These are phyloP conservation scores for Eucalyptus leucophloia DNA, from an alignment of 345 rosid species.

Conservation along the genomic window DNA sequence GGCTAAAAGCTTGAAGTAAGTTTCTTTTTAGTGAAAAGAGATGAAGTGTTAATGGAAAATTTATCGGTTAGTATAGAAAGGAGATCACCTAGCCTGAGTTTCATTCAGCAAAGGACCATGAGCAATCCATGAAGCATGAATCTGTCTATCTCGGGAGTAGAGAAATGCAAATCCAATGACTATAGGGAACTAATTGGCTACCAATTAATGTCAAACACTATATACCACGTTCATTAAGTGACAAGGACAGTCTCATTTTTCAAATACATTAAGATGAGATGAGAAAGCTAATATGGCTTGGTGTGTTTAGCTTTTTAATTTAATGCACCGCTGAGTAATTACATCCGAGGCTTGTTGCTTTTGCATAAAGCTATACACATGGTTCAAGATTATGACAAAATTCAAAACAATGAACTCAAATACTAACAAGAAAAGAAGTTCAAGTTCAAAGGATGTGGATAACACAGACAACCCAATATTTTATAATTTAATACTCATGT, in stretches of 20 bases:
- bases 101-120: not conserved
- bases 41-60: not conserved
- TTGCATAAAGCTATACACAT: not conserved
- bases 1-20: accelerated
- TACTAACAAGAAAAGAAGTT: not conserved
- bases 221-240: not conserved
- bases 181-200: not conserved
- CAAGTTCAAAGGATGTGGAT: not conserved
- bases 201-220: not conserved
- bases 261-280: not conserved
- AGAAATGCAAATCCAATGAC: not conserved
- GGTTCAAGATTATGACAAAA: not conserved
- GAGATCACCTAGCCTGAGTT: not conserved
- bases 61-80: not conserved
- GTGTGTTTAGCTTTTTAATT: not conserved
- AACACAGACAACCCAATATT: not conserved
- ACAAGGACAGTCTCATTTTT: not conserved
- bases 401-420: not conserved
- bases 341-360: not conserved
- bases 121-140: not conserved
- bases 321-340: not conserved
- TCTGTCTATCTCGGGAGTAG: not conserved
- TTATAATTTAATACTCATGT: not conserved
- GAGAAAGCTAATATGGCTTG: not conserved
- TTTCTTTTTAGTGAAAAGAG: not conserved